Percentiles rank a stretch among this genome's conserved stretches.
Conservation (phyloP, 2,329 filamentous ascomycete species). For the Graphilbum sp. region DNA sequence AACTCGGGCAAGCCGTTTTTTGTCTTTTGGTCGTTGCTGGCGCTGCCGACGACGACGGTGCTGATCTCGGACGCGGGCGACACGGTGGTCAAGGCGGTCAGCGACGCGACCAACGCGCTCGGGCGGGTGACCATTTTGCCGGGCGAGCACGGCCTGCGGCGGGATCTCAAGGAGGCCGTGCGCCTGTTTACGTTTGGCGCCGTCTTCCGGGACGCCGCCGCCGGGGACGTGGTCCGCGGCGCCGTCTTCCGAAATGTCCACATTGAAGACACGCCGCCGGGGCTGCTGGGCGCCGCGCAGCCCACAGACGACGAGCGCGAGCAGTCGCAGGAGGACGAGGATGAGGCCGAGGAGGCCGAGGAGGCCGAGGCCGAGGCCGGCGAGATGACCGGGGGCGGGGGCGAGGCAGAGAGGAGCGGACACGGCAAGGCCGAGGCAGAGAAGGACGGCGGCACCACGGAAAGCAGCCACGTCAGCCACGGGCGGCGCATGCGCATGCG, state of each 20-base stretch:
- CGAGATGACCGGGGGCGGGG: too few relatives aligned
- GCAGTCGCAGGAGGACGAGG: slow-evolving; percentile 11
- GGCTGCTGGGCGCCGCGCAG: slow-evolving; percentile 22
- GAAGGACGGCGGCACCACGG: too few relatives aligned
- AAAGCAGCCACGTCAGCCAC: too few relatives aligned
- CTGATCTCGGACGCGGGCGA: slow-evolving; percentile 72
- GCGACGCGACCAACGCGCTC: slow-evolving; percentile 36
- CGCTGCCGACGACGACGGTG: slow-evolving; percentile 76
- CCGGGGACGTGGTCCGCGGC: neutral
- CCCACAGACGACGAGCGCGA: slow-evolving; percentile 8
- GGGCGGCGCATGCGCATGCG: too few relatives aligned
- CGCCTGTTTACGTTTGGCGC: slow-evolving; percentile 25
- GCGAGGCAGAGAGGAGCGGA: too few relatives aligned
- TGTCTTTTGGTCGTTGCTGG: slow-evolving; percentile 80
- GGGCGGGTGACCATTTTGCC: slow-evolving; percentile 46
- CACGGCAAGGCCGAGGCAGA: too few relatives aligned
- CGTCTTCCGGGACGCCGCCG: slow-evolving; percentile 18
- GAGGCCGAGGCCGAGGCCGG: slow-evolving; percentile 12
- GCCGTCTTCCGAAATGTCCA: too few relatives aligned
- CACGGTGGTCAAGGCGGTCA: slow-evolving; percentile 53
- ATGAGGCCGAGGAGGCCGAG: slow-evolving; percentile 9
- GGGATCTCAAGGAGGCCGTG: slow-evolving; percentile 27
- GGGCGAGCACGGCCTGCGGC: slow-evolving; percentile 31
- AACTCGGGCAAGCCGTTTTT: slow-evolving; percentile 74
- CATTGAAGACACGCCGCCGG: slow-evolving; percentile 21